Base-by-base conservation (phyloP, 148 eudicot species). In the Rhododendron williamsianum region DNA sequence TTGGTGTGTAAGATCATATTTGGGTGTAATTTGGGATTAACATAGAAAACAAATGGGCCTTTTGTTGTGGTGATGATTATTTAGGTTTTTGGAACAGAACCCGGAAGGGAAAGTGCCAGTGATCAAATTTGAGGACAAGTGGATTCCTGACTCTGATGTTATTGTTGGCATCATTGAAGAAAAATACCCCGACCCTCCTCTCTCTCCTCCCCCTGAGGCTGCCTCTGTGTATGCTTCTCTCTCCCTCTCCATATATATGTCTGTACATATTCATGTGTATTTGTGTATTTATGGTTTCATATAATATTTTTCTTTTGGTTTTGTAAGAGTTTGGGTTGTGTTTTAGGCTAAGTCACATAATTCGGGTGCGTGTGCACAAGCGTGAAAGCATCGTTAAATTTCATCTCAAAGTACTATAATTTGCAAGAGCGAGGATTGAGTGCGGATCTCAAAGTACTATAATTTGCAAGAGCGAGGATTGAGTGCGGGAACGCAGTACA, bases 41-140 rank as follows among this genome's bases (percentile, higher is more conserved):
- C 60, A 6, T 7, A 81, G 45, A 27, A 46, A 76, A 76, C 2
- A 30, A 27, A 76, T 36, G 48, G 58, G 38, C 36, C 45, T 33
- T 65, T 33, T 19, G 38, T 21, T 69, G 21, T 76, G 38, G 67
- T 83, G 27, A 25, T 76, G 67, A 3, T 87, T 74, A 74, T 83
- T 71, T 81, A 95, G 96, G 98, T 93, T 95, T 85, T 86, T 92
- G 91, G 94, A 92, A 63, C 90, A 72, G 82, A 90, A 89, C 84
- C 94, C 98, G 18, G 94, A 92, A 89, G 98, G 96, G 78, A 92
- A 91, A 82, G 96, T 95, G 69, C 98, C 98, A 9, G 86, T 93
- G 88, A 89, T 93, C 72, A 95, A 93, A 81, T 90, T 90, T 72
- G 98, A 93, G 65, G 95, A 89, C 27, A 91, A 93, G 83, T 95